A percentile compares a stretch with the other conserved stretches of the same genome.
Conservation (phyloP, 192 early-diverging fungal species). For the Backusella liffmaniae region DNA sequence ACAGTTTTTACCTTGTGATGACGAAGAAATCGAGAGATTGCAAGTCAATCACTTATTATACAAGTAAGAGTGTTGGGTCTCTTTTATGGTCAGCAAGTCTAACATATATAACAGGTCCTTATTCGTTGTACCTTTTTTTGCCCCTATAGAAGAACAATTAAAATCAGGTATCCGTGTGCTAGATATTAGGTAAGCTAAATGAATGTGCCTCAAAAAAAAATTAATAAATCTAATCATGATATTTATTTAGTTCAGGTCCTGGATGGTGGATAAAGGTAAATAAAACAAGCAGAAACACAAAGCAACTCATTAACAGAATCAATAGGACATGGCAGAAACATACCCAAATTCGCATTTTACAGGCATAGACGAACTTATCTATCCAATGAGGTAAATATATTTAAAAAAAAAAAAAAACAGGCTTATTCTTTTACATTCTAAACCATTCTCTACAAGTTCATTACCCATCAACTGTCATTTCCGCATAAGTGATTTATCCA, state of each 20-base stretch:
- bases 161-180: conserved; percentile 27
- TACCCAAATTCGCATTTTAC: conserved; percentile 39
- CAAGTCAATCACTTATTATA: conserved; percentile 20
- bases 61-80: background rate
- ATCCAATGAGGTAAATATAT: conserved; percentile 27
- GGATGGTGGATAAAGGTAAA: conserved; percentile 36
- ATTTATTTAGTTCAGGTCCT: conserved; percentile 24
- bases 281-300: background rate
- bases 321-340: conserved; percentile 26
- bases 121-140: conserved; percentile 9
- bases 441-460: conserved; percentile 1
- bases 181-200: conserved; percentile 22
- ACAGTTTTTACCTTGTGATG: conserved; percentile 32
- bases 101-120: background rate
- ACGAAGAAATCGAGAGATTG: conserved; percentile 35
- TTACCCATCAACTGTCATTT: conserved; percentile 45
- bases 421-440: too few species aligned
- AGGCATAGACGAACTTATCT: conserved; percentile 36
- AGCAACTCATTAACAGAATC: background rate
- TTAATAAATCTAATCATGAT: background rate
- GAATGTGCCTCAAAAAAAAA: background rate
- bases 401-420: background rate
- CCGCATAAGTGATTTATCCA: conserved; percentile 36
- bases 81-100: background rate
- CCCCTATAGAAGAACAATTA: conserved; percentile 28